phyloP scores from a whole-genome alignment of 331 rosid species.

The Erythrophleum ivorense region DNA sequence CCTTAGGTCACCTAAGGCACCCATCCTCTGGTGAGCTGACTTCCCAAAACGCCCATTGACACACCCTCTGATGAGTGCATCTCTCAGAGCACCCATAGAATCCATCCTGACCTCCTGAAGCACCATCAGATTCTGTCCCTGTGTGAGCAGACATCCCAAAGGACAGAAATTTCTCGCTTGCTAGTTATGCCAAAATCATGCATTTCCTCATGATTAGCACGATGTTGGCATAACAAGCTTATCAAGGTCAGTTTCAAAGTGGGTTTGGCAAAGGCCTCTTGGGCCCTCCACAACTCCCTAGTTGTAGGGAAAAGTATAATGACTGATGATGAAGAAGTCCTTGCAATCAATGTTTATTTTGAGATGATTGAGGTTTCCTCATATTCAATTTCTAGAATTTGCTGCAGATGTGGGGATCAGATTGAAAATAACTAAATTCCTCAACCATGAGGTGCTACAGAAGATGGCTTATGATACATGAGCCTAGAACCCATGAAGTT shows the following conservation, averaged over 20 bases:
- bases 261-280: background rate
- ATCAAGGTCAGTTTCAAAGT: too few species aligned
- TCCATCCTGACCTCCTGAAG: background rate
- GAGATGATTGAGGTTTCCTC: background rate
- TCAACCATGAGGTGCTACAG: background rate
- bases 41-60: too few species aligned
- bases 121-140: background rate
- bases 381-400: background rate
- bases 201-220: too few species aligned
- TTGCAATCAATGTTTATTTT: background rate
- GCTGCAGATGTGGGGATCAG: background rate
- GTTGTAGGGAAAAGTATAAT: background rate
- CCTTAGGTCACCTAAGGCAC: background rate
- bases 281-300: background rate
- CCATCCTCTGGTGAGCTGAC: background rate
- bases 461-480: too few species aligned
- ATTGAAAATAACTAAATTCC: background rate
- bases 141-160: background rate
- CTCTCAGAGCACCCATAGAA: too few species aligned
- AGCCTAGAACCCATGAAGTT: background rate
- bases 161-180: too few species aligned
- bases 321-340: background rate
- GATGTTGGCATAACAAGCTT: too few species aligned
- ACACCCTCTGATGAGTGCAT: too few species aligned
- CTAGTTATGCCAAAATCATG: too few species aligned